Evolutionary conservation across 352 stramenopile species (phyloP).

Genomic region (Elongisporangium anandrum): DNA sequence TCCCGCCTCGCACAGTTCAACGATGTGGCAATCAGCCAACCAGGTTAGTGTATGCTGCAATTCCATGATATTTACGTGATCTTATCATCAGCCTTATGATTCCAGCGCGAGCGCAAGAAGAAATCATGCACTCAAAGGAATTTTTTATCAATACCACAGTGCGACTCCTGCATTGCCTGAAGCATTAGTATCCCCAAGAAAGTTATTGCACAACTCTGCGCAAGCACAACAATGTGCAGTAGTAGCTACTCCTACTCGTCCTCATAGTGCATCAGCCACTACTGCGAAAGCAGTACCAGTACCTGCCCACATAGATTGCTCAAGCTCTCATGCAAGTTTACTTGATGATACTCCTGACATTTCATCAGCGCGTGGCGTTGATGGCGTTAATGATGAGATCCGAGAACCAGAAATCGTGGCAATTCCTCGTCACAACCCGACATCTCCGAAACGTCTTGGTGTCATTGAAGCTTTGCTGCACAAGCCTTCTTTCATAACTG

Average conservation of each 20-base stretch:
- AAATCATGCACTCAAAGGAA: conserved; percentile 9
- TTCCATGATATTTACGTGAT: too few species aligned
- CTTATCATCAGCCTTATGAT: too few species aligned
- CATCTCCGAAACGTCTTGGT: conserved; percentile 15
- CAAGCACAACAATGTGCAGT: background rate
- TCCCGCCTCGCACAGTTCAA: background rate
- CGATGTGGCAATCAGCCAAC: background rate
- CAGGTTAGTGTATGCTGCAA: background rate
- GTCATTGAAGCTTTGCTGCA: conserved; percentile 26
- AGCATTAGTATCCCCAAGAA: background rate
- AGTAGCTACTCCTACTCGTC: background rate
- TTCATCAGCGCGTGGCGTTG: too few species aligned
- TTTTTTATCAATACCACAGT: conserved; percentile 20
- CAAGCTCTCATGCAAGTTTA: background rate
- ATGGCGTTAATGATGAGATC: background rate
- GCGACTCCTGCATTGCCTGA: background rate
- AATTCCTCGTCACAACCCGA: background rate
- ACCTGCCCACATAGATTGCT: background rate
- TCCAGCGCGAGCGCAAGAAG: conserved; percentile 1
- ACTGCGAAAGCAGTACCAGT: background rate
- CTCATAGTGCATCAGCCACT: background rate
- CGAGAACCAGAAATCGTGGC: background rate
- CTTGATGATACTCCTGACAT: too few species aligned
- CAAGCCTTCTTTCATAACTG: conserved; percentile 19
- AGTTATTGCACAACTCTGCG: background rate